phyloP scores from a whole-genome alignment of 352 stramenopile species.

The Plasmopara viticola region DNA sequence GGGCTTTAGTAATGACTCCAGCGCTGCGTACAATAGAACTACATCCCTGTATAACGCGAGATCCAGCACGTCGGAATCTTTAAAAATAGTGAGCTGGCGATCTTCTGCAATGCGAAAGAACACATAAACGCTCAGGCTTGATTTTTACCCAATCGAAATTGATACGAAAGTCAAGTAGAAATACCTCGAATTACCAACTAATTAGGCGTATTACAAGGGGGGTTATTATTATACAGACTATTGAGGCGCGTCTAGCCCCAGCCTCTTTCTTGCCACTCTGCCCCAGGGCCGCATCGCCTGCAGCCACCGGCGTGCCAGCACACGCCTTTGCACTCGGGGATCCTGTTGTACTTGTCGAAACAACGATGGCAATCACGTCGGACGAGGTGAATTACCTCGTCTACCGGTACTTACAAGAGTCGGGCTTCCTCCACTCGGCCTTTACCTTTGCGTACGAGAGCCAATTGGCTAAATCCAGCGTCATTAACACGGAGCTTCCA shows the following conservation, averaged over 20 bases:
- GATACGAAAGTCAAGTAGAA: neutral
- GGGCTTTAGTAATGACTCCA: too few relatives aligned
- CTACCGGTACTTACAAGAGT: constrained; percentile 97
- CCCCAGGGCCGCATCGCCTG: constrained; percentile 9
- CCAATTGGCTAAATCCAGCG: constrained; percentile 90
- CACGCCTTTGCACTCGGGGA: constrained; percentile 1
- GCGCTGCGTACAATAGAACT: too few relatives aligned
- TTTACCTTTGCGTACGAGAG: constrained; percentile 99
- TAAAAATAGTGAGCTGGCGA: constrained; percentile 8
- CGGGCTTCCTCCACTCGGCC: constrained; percentile 94
- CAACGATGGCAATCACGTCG: constrained; percentile 83
- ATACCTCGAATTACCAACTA: constrained; percentile 5
- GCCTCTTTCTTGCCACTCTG: constrained; percentile 7
- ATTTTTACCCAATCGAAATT: neutral
- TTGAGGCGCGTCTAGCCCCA: constrained; percentile 18
- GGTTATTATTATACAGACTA: constrained; percentile 32
- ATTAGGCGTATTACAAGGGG: constrained; percentile 5
- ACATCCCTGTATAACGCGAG: too few relatives aligned
- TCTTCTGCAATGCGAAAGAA: constrained; percentile 12
- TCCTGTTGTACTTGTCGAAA: neutral
- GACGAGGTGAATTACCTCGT: constrained; percentile 99
- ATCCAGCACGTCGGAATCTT: neutral
- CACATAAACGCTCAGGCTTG: neutral
- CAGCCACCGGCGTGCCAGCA: constrained; percentile 4
- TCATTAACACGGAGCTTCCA: constrained; percentile 91